Evolutionary conservation across 2,329 filamentous ascomycete genomes (phyloP), one percentile per base, ranked within the genome.

Genomic region (Fusarium sp.): DNA sequence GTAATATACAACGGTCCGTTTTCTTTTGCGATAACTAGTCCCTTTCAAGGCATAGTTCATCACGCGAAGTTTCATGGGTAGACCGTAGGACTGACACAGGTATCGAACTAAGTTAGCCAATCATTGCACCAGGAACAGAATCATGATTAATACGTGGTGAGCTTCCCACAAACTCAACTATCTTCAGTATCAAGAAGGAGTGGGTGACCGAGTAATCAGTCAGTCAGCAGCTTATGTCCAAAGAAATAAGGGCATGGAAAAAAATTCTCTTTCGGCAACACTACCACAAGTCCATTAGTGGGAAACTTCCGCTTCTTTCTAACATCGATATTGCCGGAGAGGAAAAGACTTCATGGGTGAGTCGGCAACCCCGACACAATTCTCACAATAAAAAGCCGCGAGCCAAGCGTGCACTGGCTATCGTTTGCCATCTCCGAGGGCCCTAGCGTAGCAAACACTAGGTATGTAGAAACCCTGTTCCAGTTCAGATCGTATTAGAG

Each of bases 1-100:
- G 62, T 33, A 43, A 15, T 31, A 29, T 42, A 17, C 29, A 65
- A 54, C 48, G 52, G 59, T 50, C 39, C 33, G 37, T 29, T 13
- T 37, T 49, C 18, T 49, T 27, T 27, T 27, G 43, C 15, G 9
- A n/a, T n/a, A 36, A n/a, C 50, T 48, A 53, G 43, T 50, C 48
- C 46, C 40, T 41, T 42, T 53, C 21, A 14, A 41, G 42, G 42
- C 23, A 51, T n/a, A 29, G 40, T 42, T 27, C 15, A 14, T 17
- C 25, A 36, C 23, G 5, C 23, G 17, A 18, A 4, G 15, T n/a
- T 39, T 15, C 20, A 31, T 25, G 17, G 25, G 48, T 31, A 29
- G n/a, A 27, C n/a, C 14, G 21, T 43, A 15, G 36, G 15, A 43
- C 25, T 18, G 18, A 18, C n/a, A 31, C 25, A 15, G 11, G 9